Evolutionary conservation across 805 yeast genomes (phyloP).

Genomic region (Pichia eremophila): DNA sequence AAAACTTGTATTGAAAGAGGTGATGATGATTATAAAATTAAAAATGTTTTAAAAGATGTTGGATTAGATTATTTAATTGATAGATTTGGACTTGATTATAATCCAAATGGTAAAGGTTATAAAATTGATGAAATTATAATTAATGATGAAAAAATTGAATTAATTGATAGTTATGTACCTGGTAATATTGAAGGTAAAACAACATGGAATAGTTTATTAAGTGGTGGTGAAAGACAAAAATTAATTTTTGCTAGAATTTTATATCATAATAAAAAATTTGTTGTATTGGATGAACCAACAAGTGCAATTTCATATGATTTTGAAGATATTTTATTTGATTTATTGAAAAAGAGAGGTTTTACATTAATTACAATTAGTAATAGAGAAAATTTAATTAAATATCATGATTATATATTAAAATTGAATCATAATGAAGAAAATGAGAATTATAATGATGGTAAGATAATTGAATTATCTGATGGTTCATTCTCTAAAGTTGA

Average conservation of each 20-base stretch:
- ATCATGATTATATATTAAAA: constrained; percentile 70
- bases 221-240: constrained; percentile 95
- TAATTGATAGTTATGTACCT: constrained; percentile 20
- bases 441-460: background rate
- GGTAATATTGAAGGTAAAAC: constrained; percentile 21
- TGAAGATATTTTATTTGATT: constrained; percentile 77
- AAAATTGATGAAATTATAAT: constrained; percentile 19
- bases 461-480: background rate
- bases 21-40: constrained; percentile 56
- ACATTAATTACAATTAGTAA: constrained; percentile 78
- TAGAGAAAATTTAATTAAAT: constrained; percentile 73
- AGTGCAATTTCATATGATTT: constrained; percentile 86
- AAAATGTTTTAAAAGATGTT: constrained; percentile 61
- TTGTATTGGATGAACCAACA: constrained; percentile 87
- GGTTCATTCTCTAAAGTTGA: constrained; percentile 22
- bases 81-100: constrained; percentile 47
- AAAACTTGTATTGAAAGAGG: constrained; percentile 71
- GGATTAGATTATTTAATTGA: constrained; percentile 70
- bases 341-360: constrained; percentile 58
- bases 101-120: constrained; percentile 19
- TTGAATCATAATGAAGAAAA: constrained; percentile 51
- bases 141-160: constrained; percentile 18
- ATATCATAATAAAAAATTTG: constrained; percentile 72
- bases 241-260: constrained; percentile 79
- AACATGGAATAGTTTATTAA: constrained; percentile 76